Evolutionary conservation across 2,329 filamentous ascomycete genomes (phyloP).

Genomic region (Aspergillus phoenicis): DNA sequence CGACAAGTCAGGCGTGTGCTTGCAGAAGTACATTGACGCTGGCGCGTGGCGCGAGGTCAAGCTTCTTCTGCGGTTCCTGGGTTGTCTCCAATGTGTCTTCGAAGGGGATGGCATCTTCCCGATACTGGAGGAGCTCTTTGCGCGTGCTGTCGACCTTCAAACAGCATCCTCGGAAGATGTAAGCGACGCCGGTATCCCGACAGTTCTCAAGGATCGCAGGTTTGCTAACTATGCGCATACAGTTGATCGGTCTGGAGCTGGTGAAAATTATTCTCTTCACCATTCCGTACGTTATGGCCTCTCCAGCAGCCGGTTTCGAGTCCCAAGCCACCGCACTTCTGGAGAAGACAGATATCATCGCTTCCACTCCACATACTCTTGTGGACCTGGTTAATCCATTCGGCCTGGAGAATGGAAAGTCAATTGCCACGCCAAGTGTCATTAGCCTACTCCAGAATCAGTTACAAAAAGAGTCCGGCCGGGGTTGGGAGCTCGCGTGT

Average conservation of each 20-base stretch:
- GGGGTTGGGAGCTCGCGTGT: conserved; percentile 72
- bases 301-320: conserved; percentile 69
- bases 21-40: conserved; percentile 67
- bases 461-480: conserved; percentile 73
- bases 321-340: conserved; percentile 77
- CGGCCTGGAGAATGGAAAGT: conserved; percentile 62
- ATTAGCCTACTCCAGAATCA: conserved; percentile 84
- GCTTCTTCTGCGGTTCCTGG: conserved; percentile 83
- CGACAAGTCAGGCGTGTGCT: conserved; percentile 59
- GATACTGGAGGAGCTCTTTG: conserved; percentile 86
- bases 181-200: conserved; percentile 42
- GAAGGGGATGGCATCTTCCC: conserved; percentile 84
- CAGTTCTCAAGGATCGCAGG: not conserved
- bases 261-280: conserved; percentile 96
- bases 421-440: conserved; percentile 67
- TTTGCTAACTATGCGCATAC: conserved; percentile 25
- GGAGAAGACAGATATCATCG: conserved; percentile 93
- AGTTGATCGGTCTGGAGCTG: conserved; percentile 73
- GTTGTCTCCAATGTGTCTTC: conserved; percentile 78
- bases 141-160: conserved; percentile 86
- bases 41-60: conserved; percentile 92
- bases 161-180: conserved; percentile 92
- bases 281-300: conserved; percentile 83
- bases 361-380: conserved; percentile 80
- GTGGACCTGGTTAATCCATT: conserved; percentile 88